Evolutionary conservation across 805 yeast species (phyloP).

Genomic region (Lachancea cidri): DNA sequence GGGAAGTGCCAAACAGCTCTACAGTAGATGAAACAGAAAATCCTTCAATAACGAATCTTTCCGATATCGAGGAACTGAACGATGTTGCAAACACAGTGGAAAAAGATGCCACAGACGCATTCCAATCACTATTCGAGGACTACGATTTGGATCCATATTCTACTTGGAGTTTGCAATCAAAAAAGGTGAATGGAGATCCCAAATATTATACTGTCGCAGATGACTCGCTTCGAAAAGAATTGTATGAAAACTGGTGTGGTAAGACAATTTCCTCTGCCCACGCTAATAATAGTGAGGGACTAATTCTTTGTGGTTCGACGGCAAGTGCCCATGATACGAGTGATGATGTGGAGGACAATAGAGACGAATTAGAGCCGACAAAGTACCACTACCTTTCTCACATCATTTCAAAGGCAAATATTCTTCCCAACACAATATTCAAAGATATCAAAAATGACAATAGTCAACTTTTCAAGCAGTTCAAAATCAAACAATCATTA

Average conservation of each 20-base stretch:
- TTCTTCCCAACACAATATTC: conserved; percentile 20
- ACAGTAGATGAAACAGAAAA: conserved; percentile 3
- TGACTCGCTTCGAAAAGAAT: conserved; percentile 33
- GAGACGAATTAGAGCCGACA: conserved; percentile 21
- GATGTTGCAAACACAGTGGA: conserved; percentile 16
- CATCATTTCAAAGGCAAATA: conserved; percentile 22
- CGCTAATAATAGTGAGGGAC: conserved; percentile 10
- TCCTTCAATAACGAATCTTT: not conserved
- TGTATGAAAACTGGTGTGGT: conserved; percentile 46
- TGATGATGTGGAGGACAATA: conserved; percentile 1
- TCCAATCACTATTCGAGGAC: conserved; percentile 34
- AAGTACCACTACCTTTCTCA: conserved; percentile 31
- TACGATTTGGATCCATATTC: conserved; percentile 39
- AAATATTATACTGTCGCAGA: conserved; percentile 34
- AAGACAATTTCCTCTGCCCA: no score
- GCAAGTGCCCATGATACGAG: not conserved
- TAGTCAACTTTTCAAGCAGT: conserved; percentile 21
- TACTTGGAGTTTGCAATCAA: conserved; percentile 44
- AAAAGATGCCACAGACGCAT: conserved; percentile 14
- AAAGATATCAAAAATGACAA: conserved; percentile 24
- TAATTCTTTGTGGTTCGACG: conserved; percentile 3
- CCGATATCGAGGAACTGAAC: conserved; percentile 13
- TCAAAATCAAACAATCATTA: conserved; percentile 19
- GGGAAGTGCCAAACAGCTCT: no score
- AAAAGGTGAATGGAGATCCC: conserved; percentile 39